Conservation (phyloP, 169 alveolate species). For the Plasmodium relictum region DNA sequence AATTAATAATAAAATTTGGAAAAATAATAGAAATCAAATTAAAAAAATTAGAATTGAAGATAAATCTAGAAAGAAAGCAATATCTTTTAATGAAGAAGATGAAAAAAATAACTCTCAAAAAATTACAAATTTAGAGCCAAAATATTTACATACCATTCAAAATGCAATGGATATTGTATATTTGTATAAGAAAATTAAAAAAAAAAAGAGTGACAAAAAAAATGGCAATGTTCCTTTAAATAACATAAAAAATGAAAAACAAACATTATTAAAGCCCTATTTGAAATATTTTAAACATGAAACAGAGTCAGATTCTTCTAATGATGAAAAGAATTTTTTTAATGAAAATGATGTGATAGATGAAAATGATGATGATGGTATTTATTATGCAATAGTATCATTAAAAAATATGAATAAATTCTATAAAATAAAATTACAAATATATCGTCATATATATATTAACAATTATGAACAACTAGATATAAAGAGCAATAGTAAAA, state of each 20-base stretch:
- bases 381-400: constrained; percentile 70
- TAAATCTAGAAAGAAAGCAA: constrained; percentile 16
- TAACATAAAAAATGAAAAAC: constrained; percentile 22
- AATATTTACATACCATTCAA: constrained; percentile 55
- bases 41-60: constrained; percentile 45
- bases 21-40: constrained; percentile 67
- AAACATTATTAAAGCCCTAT: constrained; percentile 51
- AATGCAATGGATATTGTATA: constrained; percentile 71
- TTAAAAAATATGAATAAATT: constrained; percentile 78
- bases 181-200: constrained; percentile 47
- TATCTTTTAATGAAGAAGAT: constrained; percentile 27
- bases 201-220: constrained; percentile 12
- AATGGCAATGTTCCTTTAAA: neutral
- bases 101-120: constrained; percentile 30
- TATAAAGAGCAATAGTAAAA: constrained; percentile 76
- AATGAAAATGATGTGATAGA: constrained; percentile 76
- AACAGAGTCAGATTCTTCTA: constrained; percentile 32
- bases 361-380: constrained; percentile 78
- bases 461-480: constrained; percentile 74
- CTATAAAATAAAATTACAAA: constrained; percentile 70
- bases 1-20: constrained; percentile 58
- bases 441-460: constrained; percentile 60
- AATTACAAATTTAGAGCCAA: constrained; percentile 41
- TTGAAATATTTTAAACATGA: constrained; percentile 63
- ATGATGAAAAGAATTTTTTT: constrained; percentile 58